Evolutionary conservation across 2,329 filamentous ascomycete genomes (phyloP), one percentile per base, ranked within the genome.

Genomic region (Huntiella abstrusa): DNA sequence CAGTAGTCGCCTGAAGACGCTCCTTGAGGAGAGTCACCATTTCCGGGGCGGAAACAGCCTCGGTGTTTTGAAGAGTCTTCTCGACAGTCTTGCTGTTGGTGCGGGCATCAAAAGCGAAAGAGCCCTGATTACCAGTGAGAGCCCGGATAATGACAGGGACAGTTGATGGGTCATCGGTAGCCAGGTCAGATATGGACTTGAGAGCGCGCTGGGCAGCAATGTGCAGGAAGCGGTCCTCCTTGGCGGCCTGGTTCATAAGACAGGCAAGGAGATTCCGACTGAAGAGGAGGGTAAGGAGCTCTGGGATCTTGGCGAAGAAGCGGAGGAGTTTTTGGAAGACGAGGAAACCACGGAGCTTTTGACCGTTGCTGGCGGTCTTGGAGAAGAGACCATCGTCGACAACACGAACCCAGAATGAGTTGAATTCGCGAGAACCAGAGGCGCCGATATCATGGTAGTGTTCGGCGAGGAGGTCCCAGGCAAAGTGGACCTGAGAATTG

Each of bases 271-370:
- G 65, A 55, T 94, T 93, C 51, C 78, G 76, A 55, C 83, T 86
- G 58, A 96, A 93, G 0, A 94, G 66, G 6, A 61, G 68, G 52
- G 60, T 68, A 45, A 64, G 72, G 54, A 69, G 71, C 48, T 53
- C 45, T 13, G 56, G 56, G 16, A 59, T 73, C 57, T 55, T 66
- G 32, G 67, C 64, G 6, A 71, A 60, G 3, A 65, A 64, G 39
- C 70, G 64, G 3, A 95, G 63, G 54, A 86, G 74, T 56, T 80
- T 83, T 54, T 80, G 77, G 55, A 95, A 84, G 2, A 96, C 72
- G 55, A 87, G 76, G 62, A 96, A 88, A 0, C 91, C 91, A 60
- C 85, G 86, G 56, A 84, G 85, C 61, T 95, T 96, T 47, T 92
- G 81, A 54, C 87, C 84, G 38, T 87, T 77, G 1, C 86, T 92